Percentiles rank a stretch among this genome's conserved stretches.
Evolutionary conservation across 768 basidiomycete species (phyloP).

Genomic region (Hirschioporus abietinus): DNA sequence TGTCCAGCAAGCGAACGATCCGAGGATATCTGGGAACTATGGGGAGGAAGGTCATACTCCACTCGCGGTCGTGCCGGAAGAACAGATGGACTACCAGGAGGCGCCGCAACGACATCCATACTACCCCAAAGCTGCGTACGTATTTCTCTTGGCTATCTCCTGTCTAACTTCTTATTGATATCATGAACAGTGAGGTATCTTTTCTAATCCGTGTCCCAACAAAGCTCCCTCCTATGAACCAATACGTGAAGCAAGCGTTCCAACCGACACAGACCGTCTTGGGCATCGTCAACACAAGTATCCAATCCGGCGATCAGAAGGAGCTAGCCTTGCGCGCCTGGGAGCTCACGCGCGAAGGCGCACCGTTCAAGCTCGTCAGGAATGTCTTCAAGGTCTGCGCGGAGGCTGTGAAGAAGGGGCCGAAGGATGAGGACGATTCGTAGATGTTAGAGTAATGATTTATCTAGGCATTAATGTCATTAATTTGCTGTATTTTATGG

Average conservation of each 20-base stretch:
- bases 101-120: neutral
- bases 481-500: neutral
- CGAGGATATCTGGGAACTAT: constrained; percentile 33
- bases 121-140: constrained; percentile 9
- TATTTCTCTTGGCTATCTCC: constrained; percentile 8
- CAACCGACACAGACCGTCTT: constrained; percentile 51
- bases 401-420: neutral
- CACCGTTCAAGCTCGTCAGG: constrained; percentile 46
- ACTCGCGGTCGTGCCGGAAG: constrained; percentile 22
- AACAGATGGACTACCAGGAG: constrained; percentile 12
- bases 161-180: neutral
- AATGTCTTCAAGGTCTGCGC: constrained; percentile 25
- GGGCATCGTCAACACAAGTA: constrained; percentile 44
- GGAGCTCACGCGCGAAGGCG: constrained; percentile 59
- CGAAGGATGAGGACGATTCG: constrained; percentile 4
- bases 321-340: constrained; percentile 53
- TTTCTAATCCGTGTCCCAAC: constrained; percentile 56
- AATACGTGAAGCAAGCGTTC: constrained; percentile 49
- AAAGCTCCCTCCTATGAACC: constrained; percentile 46
- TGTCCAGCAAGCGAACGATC: constrained; percentile 25
- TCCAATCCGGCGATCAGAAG: constrained; percentile 52
- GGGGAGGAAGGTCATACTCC: constrained; percentile 26
- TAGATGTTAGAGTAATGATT: neutral
- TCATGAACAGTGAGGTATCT: constrained; percentile 37
- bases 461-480: neutral